Conservation (phyloP, 805 yeast genomes). For the Candida anglica region DNA sequence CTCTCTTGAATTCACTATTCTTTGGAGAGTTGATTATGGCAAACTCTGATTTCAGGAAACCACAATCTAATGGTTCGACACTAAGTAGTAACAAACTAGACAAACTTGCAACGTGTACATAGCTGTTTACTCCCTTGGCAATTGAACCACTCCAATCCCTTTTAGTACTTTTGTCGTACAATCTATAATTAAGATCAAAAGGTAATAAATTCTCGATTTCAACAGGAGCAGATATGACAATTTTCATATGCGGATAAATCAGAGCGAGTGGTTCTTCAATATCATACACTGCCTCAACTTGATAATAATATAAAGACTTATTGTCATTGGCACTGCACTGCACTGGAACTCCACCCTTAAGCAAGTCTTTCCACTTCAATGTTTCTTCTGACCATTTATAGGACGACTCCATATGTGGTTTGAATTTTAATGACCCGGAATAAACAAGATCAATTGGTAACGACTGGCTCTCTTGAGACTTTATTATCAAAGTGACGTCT, state of each 20-base stretch:
- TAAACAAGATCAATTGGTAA: slow-evolving; percentile 73
- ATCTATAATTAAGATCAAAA: slow-evolving; percentile 66
- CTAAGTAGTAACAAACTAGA: slow-evolving; percentile 68
- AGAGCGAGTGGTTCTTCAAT: slow-evolving; percentile 64
- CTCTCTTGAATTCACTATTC: slow-evolving; percentile 53
- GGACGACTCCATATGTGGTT: slow-evolving; percentile 54
- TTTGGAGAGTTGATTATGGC: slow-evolving; percentile 65
- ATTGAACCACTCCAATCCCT: slow-evolving; percentile 65
- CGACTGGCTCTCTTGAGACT: slow-evolving; percentile 56
- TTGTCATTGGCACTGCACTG: slow-evolving; percentile 52
- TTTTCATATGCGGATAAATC: slow-evolving; percentile 79
- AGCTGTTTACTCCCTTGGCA: slow-evolving; percentile 60
- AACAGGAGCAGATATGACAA: slow-evolving; percentile 79
- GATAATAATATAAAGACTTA: slow-evolving; percentile 57
- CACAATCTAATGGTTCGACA: slow-evolving; percentile 56
- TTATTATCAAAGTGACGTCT: slow-evolving; percentile 33
- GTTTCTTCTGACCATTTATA: slow-evolving; percentile 67
- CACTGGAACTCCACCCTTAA: slow-evolving; percentile 48
- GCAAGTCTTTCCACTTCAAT: slow-evolving; percentile 62
- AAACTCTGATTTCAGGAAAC: slow-evolving; percentile 63
- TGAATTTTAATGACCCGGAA: slow-evolving; percentile 50
- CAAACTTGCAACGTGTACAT: slow-evolving; percentile 76
- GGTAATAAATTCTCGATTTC: slow-evolving; percentile 85
- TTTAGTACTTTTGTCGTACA: slow-evolving; percentile 70
- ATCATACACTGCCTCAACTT: slow-evolving; percentile 64